phyloP scores from a whole-genome alignment of 1,284 basidiomycete genomes.

The Microbotryum intermedium region DNA sequence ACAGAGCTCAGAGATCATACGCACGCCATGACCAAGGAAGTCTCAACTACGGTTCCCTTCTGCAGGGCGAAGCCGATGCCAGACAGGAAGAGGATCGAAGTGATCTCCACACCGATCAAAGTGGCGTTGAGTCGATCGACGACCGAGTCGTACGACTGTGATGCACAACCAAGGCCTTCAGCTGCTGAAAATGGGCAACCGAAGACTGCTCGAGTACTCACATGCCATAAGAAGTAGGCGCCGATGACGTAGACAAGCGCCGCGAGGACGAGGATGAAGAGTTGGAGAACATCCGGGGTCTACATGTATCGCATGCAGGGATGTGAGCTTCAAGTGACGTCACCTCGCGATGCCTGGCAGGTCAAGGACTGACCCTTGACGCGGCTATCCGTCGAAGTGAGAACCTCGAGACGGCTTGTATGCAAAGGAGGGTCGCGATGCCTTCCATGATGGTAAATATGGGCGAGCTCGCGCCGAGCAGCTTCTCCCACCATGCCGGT shows the following conservation, averaged over 20 bases:
- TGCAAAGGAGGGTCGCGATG: slow-evolving; percentile 67
- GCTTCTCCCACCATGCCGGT: slow-evolving; percentile 60
- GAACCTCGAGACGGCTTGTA: slow-evolving; percentile 62
- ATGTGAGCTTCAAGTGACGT: slow-evolving; percentile 47
- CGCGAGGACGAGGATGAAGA: slow-evolving; percentile 24
- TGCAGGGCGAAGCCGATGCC: slow-evolving; percentile 80
- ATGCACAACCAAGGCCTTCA: slow-evolving; percentile 46
- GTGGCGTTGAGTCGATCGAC: slow-evolving; percentile 74
- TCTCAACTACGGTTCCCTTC: slow-evolving; percentile 87
- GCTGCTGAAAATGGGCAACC: neutral
- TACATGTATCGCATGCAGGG: slow-evolving; percentile 47
- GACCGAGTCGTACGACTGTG: slow-evolving; percentile 45
- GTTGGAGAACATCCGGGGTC: slow-evolving; percentile 51
- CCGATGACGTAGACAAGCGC: slow-evolving; percentile 32
- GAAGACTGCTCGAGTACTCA: neutral
- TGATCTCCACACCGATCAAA: slow-evolving; percentile 64
- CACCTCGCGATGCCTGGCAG: no score
- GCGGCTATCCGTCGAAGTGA: slow-evolving; percentile 59
- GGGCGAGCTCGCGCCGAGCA: slow-evolving; percentile 62
- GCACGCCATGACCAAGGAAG: slow-evolving; percentile 39
- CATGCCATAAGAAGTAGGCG: slow-evolving; percentile 33
- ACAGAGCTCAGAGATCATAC: neutral
- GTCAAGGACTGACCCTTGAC: slow-evolving; percentile 40
- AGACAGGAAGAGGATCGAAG: slow-evolving; percentile 69
- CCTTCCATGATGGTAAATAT: slow-evolving; percentile 73